phyloP scores from a whole-genome alignment of 1,139 yeast species.

The Taphrina communis region DNA sequence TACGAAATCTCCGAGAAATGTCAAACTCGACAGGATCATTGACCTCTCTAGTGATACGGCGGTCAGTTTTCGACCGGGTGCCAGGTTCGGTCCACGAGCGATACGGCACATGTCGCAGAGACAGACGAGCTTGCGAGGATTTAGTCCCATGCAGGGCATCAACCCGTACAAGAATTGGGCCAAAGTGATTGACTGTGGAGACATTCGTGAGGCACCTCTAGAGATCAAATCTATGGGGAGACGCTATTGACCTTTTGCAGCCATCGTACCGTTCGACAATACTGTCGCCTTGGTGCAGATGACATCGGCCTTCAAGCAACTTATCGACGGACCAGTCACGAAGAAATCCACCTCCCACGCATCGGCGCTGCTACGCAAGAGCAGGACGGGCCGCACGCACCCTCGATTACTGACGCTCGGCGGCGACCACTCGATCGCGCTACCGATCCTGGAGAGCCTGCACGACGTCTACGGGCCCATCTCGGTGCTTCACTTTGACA shows the following conservation, averaged over 20 bases:
- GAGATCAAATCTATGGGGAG: too few relatives aligned
- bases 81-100: constrained; percentile 80
- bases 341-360: constrained; percentile 7
- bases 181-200: constrained; percentile 75
- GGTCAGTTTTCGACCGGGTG: constrained; percentile 55
- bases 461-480: constrained; percentile 66
- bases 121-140: constrained; percentile 69
- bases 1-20: background rate
- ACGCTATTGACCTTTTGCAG: background rate
- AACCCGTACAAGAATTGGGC: constrained; percentile 77
- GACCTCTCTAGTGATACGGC: constrained; percentile 28
- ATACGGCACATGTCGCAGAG: constrained; percentile 75
- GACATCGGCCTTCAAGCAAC: constrained; percentile 67
- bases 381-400: constrained; percentile 35
- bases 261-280: constrained; percentile 71
- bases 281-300: constrained; percentile 70
- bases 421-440: constrained; percentile 75
- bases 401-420: constrained; percentile 63
- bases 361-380: constrained; percentile 18
- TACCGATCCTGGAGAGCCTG: constrained; percentile 72
- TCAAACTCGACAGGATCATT: background rate
- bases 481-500: constrained; percentile 66
- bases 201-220: constrained; percentile 61
- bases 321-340: constrained; percentile 54
- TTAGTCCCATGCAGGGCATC: constrained; percentile 67